Percentiles rank a stretch among this genome's conserved stretches.
Conservation (phyloP, 257 asterid genomes). For the Salvia rosmarinus region DNA sequence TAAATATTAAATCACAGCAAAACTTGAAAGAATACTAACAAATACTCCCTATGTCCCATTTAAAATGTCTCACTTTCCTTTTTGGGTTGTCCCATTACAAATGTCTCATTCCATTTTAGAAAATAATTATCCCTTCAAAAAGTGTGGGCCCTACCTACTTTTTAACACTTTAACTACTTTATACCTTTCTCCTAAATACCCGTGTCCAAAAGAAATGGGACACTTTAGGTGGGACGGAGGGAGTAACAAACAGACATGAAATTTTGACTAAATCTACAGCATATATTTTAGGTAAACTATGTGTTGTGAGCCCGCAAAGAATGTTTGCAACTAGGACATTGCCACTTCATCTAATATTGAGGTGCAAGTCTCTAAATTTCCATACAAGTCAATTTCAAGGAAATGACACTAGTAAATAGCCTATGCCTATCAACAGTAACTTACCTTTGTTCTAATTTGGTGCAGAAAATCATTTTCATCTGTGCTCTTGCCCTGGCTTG, state of each 20-base stretch:
- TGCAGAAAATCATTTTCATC: slow-evolving; percentile 84
- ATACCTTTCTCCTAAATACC: too few species aligned
- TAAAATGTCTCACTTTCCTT: too few species aligned
- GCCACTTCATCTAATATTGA: not conserved
- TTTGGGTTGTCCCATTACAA: too few species aligned
- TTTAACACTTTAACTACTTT: too few species aligned
- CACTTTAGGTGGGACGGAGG: too few species aligned
- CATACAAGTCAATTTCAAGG: slow-evolving; percentile 13
- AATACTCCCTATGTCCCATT: too few species aligned
- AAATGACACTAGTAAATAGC: slow-evolving; percentile 17
- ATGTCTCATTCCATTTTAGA: too few species aligned
- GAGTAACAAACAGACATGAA: not conserved
- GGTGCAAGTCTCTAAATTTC: not conserved
- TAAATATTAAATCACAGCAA: not conserved
- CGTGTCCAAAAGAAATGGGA: too few species aligned
- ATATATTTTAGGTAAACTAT: slow-evolving; percentile 19
- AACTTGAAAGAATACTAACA: not conserved
- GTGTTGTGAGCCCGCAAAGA: slow-evolving; percentile 10
- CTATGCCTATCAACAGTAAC: slow-evolving; percentile 29
- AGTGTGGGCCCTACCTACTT: too few species aligned
- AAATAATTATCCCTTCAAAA: too few species aligned
- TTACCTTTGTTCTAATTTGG: slow-evolving; percentile 91
- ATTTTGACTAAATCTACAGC: not conserved
- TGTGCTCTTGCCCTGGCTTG: slow-evolving; percentile 44
- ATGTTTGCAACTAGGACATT: slow-evolving; percentile 8